Conservation (phyloP, 2,329 filamentous ascomycete genomes). For the Ophiocordyceps camponoti-rufipedis region DNA sequence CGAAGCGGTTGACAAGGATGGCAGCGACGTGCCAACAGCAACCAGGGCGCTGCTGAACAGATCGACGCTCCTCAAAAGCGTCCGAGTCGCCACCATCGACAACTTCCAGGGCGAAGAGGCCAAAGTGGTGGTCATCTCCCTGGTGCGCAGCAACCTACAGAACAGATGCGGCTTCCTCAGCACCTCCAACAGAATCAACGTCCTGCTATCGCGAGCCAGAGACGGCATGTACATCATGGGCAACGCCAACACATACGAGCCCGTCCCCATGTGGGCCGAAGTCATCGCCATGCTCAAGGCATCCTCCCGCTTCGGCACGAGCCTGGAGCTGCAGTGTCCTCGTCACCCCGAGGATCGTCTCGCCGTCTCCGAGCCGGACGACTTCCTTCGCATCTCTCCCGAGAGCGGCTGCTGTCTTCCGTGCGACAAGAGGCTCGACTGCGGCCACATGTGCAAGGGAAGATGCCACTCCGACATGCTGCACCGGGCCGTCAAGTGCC, state of each 20-base stretch:
- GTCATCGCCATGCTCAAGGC: constrained; percentile 33
- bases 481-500: constrained; percentile 26
- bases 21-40: neutral
- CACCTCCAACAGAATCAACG: constrained; percentile 50
- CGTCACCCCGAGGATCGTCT: constrained; percentile 37
- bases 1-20: constrained; percentile 14
- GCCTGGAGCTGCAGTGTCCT: constrained; percentile 37
- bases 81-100: constrained; percentile 47
- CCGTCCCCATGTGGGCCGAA: constrained; percentile 44
- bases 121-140: constrained; percentile 49
- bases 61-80: constrained; percentile 22
- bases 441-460: constrained; percentile 27
- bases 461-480: constrained; percentile 28
- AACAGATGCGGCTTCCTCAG: constrained; percentile 45
- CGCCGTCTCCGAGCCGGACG: constrained; percentile 29
- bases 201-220: constrained; percentile 45
- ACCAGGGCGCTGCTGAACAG: constrained; percentile 6
- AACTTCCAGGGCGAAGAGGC: constrained; percentile 68
- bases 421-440: constrained; percentile 29
- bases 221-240: constrained; percentile 58
- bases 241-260: constrained; percentile 36
- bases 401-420: constrained; percentile 41
- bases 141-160: constrained; percentile 49
- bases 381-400: constrained; percentile 36
- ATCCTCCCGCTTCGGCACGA: constrained; percentile 26